These are phyloP conservation scores for Aspergillus bombycis DNA, from an alignment of 2,329 filamentous ascomycete species.

Conservation along the genomic window DNA sequence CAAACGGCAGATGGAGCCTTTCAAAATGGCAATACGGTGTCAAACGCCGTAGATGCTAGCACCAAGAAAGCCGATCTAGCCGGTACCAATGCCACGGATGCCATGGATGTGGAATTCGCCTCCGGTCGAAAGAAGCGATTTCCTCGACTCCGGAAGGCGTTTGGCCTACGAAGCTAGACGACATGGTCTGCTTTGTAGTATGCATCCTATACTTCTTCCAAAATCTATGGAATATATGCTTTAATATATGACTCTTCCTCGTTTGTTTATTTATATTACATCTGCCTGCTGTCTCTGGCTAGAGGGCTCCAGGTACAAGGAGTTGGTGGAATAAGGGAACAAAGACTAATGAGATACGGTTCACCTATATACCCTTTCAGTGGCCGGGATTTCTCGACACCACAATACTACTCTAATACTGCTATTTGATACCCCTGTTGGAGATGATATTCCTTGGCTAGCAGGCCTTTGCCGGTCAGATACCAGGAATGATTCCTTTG, in stretches of 20 bases:
- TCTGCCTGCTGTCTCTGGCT: background rate
- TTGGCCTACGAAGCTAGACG: conserved; percentile 38
- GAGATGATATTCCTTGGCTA: background rate
- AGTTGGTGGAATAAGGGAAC: background rate
- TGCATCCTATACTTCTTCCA: no score
- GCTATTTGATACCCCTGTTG: conserved; percentile 1
- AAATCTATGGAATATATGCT: background rate
- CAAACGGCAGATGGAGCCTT: conserved; percentile 18
- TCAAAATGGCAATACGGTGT: conserved; percentile 13
- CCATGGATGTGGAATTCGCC: conserved; percentile 37
- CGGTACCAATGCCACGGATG: conserved; percentile 8
- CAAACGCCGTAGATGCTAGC: background rate
- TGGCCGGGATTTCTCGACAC: background rate
- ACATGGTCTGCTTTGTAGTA: background rate
- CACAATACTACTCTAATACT: background rate
- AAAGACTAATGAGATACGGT: conserved; percentile 3
- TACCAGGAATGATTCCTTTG: background rate
- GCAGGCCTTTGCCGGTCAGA: background rate
- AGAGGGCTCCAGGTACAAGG: background rate
- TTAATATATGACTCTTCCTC: background rate
- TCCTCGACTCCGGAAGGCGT: conserved; percentile 47
- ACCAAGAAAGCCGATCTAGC: conserved; percentile 5
- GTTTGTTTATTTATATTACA: background rate
- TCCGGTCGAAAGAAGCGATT: conserved; percentile 50
- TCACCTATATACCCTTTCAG: background rate